phyloP scores from a whole-genome alignment of 2,329 filamentous ascomycete genomes.

The Aspergillus glaucus region DNA sequence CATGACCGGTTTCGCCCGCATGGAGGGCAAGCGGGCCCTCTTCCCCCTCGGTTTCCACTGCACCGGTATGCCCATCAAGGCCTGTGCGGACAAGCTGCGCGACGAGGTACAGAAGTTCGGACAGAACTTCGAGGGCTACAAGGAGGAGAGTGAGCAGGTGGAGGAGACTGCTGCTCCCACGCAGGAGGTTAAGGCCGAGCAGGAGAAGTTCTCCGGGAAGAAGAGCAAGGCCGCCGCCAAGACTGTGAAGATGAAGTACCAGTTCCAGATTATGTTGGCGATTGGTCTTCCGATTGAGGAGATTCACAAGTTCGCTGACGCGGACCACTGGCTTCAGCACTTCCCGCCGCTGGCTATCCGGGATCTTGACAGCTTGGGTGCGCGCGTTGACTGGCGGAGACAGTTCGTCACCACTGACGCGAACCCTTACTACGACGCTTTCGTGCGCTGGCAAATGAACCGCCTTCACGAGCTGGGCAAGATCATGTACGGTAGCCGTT shows the following conservation, averaged over 20 bases:
- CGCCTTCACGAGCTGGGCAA: constrained; percentile 82
- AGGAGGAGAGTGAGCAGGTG: constrained; percentile 53
- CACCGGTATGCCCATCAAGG: constrained; percentile 97
- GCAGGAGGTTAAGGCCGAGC: constrained; percentile 66
- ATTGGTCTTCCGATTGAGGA: constrained; percentile 78
- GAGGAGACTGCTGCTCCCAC: constrained; percentile 55
- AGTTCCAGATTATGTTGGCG: constrained; percentile 90
- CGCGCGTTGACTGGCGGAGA: constrained; percentile 86
- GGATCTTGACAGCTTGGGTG: constrained; percentile 77
- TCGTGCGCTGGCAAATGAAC: constrained; percentile 96
- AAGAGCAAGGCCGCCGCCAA: constrained; percentile 90
- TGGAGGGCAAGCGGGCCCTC: constrained; percentile 80
- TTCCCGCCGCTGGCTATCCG: constrained; percentile 75
- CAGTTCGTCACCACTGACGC: constrained; percentile 92
- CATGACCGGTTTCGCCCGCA: constrained; percentile 73
- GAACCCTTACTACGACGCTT: constrained; percentile 94
- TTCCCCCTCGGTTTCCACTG: constrained; percentile 94
- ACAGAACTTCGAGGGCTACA: constrained; percentile 72
- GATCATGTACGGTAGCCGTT: constrained; percentile 87
- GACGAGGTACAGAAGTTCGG: constrained; percentile 88
- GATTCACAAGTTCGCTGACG: constrained; percentile 87
- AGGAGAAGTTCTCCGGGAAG: constrained; percentile 85
- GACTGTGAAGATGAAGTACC: constrained; percentile 88
- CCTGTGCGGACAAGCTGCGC: constrained; percentile 88
- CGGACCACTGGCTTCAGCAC: constrained; percentile 84